Conservation (phyloP, 1,284 basidiomycete species). For the Ceratobasidium sp. region DNA sequence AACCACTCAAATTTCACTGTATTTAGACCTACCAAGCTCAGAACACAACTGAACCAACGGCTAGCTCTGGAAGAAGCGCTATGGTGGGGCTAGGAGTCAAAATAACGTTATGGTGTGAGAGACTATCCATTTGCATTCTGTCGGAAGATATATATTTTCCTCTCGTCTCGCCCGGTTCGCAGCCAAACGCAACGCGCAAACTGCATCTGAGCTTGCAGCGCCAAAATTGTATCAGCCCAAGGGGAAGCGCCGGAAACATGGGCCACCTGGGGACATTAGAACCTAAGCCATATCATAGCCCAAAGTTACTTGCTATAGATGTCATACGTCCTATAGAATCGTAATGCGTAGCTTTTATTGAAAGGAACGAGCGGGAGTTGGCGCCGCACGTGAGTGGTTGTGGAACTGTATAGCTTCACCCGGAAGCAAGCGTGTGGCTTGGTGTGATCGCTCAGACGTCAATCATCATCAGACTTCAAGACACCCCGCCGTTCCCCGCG, state of each 20-base stretch:
- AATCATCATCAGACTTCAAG: slow-evolving; percentile 38
- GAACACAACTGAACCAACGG: neutral
- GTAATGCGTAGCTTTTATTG: neutral
- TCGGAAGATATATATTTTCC: neutral
- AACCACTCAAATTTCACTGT: neutral
- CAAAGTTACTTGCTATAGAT: too few species aligned
- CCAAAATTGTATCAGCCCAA: neutral
- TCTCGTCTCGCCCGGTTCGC: neutral
- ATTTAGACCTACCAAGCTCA: neutral
- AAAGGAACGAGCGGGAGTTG: neutral
- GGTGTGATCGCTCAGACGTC: neutral
- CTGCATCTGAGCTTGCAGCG: neutral
- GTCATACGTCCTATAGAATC: neutral
- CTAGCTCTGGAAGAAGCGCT: neutral
- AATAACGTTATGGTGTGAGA: neutral
- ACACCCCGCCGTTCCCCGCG: slow-evolving; percentile 24
- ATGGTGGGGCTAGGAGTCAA: neutral
- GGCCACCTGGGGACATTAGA: too few species aligned
- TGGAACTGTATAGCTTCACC: slow-evolving; percentile 26
- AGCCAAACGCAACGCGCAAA: neutral
- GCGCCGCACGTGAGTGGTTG: neutral
- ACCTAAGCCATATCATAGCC: too few species aligned
- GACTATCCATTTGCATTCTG: neutral
- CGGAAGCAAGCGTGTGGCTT: slow-evolving; percentile 29
- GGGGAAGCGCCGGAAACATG: neutral